phyloP scores from a whole-genome alignment of 192 early-diverging fungal genomes.

The Chytriomyces sp. region DNA sequence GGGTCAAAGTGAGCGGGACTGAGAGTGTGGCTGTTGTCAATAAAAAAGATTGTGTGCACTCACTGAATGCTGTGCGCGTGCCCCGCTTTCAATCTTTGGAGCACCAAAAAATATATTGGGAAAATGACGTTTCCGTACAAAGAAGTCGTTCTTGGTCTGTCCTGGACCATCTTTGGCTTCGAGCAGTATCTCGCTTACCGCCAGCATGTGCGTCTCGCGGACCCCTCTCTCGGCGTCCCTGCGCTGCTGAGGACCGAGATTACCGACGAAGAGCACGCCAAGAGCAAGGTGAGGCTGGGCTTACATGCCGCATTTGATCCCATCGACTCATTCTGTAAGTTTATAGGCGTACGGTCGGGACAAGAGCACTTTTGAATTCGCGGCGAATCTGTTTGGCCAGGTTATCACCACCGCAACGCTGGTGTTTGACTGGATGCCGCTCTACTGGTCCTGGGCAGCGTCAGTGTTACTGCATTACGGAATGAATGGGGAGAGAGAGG shows the following conservation, averaged over 20 bases:
- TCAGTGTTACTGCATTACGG: slow-evolving; percentile 55
- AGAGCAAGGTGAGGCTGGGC: slow-evolving; percentile 55
- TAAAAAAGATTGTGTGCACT: too few relatives aligned
- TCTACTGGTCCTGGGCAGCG: slow-evolving; percentile 72
- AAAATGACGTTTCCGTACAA: slow-evolving; percentile 69
- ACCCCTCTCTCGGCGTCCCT: slow-evolving; percentile 63
- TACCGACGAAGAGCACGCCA: slow-evolving; percentile 75
- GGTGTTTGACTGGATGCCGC: slow-evolving; percentile 72
- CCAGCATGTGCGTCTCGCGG: slow-evolving; percentile 74
- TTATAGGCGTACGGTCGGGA: slow-evolving; percentile 80
- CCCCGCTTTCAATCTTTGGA: too few relatives aligned
- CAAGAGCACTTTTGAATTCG: slow-evolving; percentile 76
- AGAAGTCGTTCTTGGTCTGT: slow-evolving; percentile 75
- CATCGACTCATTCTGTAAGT: background rate
- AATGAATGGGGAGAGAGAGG: slow-evolving; percentile 71
- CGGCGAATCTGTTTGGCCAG: slow-evolving; percentile 66
- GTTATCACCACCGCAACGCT: slow-evolving; percentile 72
- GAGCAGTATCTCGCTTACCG: slow-evolving; percentile 84
- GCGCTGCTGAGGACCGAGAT: slow-evolving; percentile 71
- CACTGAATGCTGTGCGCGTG: too few relatives aligned
- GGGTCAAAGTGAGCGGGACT: too few relatives aligned
- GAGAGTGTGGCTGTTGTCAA: too few relatives aligned
- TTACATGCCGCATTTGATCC: background rate
- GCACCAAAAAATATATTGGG: too few relatives aligned
- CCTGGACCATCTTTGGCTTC: slow-evolving; percentile 74